Base-by-base conservation (phyloP, 1,139 yeast genomes). In the Lodderomyces elongisporus region DNA sequence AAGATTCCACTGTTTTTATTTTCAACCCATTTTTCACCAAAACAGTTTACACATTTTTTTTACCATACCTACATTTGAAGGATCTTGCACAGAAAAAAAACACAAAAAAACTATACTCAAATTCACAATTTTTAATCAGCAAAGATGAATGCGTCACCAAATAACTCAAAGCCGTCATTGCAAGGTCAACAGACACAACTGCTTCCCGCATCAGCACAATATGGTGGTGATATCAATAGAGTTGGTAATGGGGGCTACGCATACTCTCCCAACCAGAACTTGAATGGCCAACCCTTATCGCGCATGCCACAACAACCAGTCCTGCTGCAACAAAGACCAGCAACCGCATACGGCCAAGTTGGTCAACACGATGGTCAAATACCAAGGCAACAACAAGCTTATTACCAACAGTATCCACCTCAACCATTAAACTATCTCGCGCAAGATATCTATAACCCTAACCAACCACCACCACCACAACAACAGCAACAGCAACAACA, bases 331-430 rank as follows among this genome's bases (percentile, higher is more conserved):
- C 28, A 13, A 24, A 26, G 9, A 21, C 17, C 14, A 21, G 12
- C 17, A 22, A 20, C 9, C 14, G 6, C 14, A 24, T 10, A 24
- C 26, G 6, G 14, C 26, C 12, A 24, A 13, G 14, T 7, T 18
- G 7, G 8, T 17, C n/a, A 16, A 6, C 22, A 27, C 4, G 20
- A 17, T 17, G 27, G 27, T 20, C 32, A 29, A 22, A 14, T 17
- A 12, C 14, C 16, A 8, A 28, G 27, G 22, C 34, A 24, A 15
- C 35, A 31, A 17, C 35, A 29, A 27, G 34, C 28, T 12, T 13
- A 32, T 7, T 39, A 35, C 20, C 42, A 35, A 24, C 44, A 32
- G 20, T 39, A 37, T 13, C 44, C 41, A 12, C 43, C 41, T 3
- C 43, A 40, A 30, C 37, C 39, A 9, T 9, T 39, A 16, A 22